Evolutionary conservation across 1,284 basidiomycete species (phyloP), one percentile per base, ranked within the genome.

Genomic region (Takashimella koratensis): DNA sequence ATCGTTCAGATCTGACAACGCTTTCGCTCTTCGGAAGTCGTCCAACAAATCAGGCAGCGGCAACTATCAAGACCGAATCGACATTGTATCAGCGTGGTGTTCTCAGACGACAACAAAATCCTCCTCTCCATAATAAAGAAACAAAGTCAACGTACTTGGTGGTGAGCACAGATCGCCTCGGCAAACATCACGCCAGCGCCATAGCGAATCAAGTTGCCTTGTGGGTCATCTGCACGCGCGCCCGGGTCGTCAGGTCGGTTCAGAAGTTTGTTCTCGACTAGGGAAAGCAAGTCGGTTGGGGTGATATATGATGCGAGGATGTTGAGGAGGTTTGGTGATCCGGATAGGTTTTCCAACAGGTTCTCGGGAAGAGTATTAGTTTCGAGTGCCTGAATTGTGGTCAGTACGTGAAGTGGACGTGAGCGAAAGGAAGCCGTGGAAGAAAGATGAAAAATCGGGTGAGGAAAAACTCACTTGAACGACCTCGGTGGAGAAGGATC

Each of bases 141-240:
- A 36, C 19, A 11, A 10, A 11, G 10, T 30, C 5, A 5, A 58
- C 65, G 20, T 41, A 74, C 70, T 20, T 68, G 47, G 52, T 68
- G 75, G 12, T 67, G 64, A 4, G 58, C 56, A 6, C 68, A 67
- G 11, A 74, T 53, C 8, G 67, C 55, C 42, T 77, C 66, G 3
- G 71, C 56, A 8, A 77, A 60, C 3, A 74, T 53, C 1, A 77
- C 68, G 4, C 74, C 65, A n/a, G 66, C 65, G 0, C 77, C 77
- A 51, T 72, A 78, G 3, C 67, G 64, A 6, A 66, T 71, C 43
- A 75, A 57, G 24, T 60, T 61, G 4, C 67, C 68, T 53, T 75
- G 74, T 2, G 75, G 75, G 58, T 76, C 73, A 30, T 75, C 71
- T 19, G 60, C 47, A 11, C 65, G 56, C 5, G 56, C 51, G 0